Evolutionary conservation across 2,329 filamentous ascomycete species (phyloP).

Genomic region (Hortaea werneckii): DNA sequence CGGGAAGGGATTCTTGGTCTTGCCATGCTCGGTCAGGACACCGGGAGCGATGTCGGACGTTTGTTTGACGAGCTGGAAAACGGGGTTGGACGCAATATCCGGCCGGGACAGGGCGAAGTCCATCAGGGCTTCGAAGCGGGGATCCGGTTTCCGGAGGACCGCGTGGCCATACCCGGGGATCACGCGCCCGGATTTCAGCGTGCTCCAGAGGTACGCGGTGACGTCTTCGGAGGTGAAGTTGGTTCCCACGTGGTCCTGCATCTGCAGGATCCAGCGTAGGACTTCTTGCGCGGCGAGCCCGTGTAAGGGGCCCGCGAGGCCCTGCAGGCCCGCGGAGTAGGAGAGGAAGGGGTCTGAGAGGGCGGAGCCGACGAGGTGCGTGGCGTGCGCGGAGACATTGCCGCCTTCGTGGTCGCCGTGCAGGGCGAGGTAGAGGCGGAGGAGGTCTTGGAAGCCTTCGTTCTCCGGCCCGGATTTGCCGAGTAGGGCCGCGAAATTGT

Average conservation of each 20-base stretch:
- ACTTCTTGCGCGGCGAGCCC: conserved; percentile 95
- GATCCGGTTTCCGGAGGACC: conserved; percentile 91
- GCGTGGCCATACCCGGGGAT: conserved; percentile 94
- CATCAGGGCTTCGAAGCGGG: conserved; percentile 92
- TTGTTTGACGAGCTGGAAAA: conserved; percentile 89
- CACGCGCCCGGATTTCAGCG: conserved; percentile 85
- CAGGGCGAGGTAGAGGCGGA: conserved; percentile 87
- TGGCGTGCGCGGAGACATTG: conserved; percentile 92
- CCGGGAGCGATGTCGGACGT: conserved; percentile 85
- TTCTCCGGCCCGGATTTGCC: conserved; percentile 82
- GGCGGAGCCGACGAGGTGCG: conserved; percentile 88
- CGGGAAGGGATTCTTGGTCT: conserved; percentile 60
- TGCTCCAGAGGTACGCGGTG: conserved; percentile 81
- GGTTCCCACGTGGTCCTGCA: conserved; percentile 78
- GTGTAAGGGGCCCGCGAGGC: conserved; percentile 86
- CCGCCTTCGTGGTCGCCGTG: conserved; percentile 98
- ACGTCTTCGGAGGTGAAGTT: conserved; percentile 73
- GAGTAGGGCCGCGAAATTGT: conserved; percentile 96
- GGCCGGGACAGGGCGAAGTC: conserved; percentile 80
- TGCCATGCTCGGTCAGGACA: conserved; percentile 89
- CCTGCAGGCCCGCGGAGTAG: conserved; percentile 90
- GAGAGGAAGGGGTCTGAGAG: conserved; percentile 91
- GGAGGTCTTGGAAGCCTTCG: conserved; percentile 88
- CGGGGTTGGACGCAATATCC: conserved; percentile 74
- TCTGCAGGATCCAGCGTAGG: conserved; percentile 89